Percentiles rank a stretch among this genome's conserved stretches.
phyloP scores from a whole-genome alignment of 345 rosid species.

The Carallia pectinifolia region DNA sequence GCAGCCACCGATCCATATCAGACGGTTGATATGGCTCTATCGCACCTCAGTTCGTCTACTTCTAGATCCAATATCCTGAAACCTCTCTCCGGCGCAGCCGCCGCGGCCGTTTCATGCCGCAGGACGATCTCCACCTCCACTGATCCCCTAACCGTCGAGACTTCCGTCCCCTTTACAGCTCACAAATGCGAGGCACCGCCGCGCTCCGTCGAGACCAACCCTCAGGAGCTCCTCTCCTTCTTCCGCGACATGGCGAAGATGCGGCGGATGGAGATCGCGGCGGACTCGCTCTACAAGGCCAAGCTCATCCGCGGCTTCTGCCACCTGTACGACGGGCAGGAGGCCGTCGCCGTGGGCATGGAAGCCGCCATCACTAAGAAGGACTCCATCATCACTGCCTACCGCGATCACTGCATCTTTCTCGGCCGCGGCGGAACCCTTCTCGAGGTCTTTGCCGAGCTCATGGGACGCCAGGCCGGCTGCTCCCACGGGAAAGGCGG shows the following conservation, averaged over 20 bases:
- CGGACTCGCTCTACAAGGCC: constrained; percentile 98
- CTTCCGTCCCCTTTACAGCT: constrained; percentile 79
- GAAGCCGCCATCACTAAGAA: constrained; percentile 87
- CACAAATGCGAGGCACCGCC: constrained; percentile 86
- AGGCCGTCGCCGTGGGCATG: constrained; percentile 93
- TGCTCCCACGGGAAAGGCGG: constrained; percentile 95
- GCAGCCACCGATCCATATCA: not conserved
- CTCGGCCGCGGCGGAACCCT: constrained; percentile 84
- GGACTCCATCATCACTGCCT: constrained; percentile 83
- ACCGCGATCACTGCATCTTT: constrained; percentile 88
- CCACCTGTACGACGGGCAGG: constrained; percentile 98
- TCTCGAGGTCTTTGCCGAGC: constrained; percentile 70
- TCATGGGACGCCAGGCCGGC: constrained; percentile 88
- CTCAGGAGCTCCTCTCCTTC: constrained; percentile 67
- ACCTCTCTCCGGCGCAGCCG: constrained; percentile 30
- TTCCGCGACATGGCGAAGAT: constrained; percentile 80
- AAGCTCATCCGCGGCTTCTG: constrained; percentile 97
- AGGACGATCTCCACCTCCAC: constrained; percentile 72
- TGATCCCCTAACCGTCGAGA: constrained; percentile 73
- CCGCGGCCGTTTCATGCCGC: constrained; percentile 30
- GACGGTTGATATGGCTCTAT: constrained; percentile 58
- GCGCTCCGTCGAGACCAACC: constrained; percentile 66
- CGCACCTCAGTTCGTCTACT: constrained; percentile 37
- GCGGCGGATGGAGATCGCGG: constrained; percentile 97
- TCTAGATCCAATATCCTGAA: constrained; percentile 36